A percentile compares a stretch with the other conserved stretches of the same genome.
These are phyloP conservation scores for Pseudogymnoascus sp. DNA, from an alignment of 2,329 filamentous ascomycete species.

Conservation along the genomic window DNA sequence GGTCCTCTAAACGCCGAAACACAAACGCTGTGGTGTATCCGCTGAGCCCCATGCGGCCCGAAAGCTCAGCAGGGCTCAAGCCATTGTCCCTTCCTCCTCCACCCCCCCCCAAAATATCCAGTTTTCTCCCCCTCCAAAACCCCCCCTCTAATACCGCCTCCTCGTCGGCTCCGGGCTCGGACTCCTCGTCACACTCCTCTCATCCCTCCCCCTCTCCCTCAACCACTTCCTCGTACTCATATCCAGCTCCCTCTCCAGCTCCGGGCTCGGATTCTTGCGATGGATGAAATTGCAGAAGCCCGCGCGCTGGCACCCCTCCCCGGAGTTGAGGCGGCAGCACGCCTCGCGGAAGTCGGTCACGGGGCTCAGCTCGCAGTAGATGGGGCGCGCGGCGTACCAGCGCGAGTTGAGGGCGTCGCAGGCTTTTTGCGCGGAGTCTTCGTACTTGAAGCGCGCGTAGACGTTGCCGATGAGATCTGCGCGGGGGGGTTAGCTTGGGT, in stretches of 20 bases:
- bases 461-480: conserved; percentile 94
- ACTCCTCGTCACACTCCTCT: conserved; percentile 70
- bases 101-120: not conserved
- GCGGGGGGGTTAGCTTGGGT: not conserved
- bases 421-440: conserved; percentile 86
- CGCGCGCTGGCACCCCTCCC: conserved; percentile 89
- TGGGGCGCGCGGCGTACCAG: conserved; percentile 94
- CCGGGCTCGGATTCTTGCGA: conserved; percentile 83
- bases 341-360: conserved; percentile 98
- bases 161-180: conserved; percentile 78
- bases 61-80: conserved; percentile 7
- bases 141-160: conserved; percentile 49
- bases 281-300: conserved; percentile 99
- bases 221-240: conserved; percentile 96
- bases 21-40: conserved; percentile 1
- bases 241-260: conserved; percentile 80
- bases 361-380: conserved; percentile 95
- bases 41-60: not conserved
- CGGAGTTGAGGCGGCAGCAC: conserved; percentile 87
- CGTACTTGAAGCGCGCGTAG: conserved; percentile 99
- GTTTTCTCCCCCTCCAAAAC: not conserved
- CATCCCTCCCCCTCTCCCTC: conserved; percentile 72
- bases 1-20: conserved; percentile 5
- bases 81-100: not conserved
- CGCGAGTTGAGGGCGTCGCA: conserved; percentile 90